Evolutionary conservation across 2,329 filamentous ascomycete genomes (phyloP).

Genomic region (Pezicula neosporulosa): DNA sequence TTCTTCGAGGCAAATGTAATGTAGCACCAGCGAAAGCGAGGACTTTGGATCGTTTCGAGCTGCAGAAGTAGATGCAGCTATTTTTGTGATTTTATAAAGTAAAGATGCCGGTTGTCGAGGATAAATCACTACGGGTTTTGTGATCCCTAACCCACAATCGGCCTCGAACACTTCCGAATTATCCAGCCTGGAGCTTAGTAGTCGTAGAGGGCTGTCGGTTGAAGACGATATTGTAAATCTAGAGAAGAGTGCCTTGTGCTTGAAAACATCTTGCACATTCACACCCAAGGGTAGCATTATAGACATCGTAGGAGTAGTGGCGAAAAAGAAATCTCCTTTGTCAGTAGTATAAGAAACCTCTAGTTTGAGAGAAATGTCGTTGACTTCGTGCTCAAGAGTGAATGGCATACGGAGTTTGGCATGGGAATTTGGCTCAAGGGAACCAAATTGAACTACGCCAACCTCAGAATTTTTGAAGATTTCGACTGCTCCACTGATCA

Average conservation of each 20-base stretch:
- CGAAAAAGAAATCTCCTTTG: constrained; percentile 61
- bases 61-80: constrained; percentile 35
- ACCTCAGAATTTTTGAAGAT: constrained; percentile 49
- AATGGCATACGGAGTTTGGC: constrained; percentile 73
- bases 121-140: constrained; percentile 62
- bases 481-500: constrained; percentile 39
- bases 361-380: constrained; percentile 68
- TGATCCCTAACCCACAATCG: constrained; percentile 51
- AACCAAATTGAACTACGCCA: constrained; percentile 48
- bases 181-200: constrained; percentile 68
- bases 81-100: constrained; percentile 71
- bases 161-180: constrained; percentile 68
- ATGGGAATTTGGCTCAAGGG: constrained; percentile 39
- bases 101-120: constrained; percentile 78
- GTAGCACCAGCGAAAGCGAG: constrained; percentile 62
- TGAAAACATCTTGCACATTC: constrained; percentile 96
- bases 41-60: constrained; percentile 37
- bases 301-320: constrained; percentile 58
- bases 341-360: constrained; percentile 73
- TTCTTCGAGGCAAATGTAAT: constrained; percentile 74
- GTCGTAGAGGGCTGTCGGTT: constrained; percentile 67
- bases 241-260: constrained; percentile 76
- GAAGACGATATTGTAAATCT: constrained; percentile 88
- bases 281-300: constrained; percentile 84
- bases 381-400: constrained; percentile 73